Evolutionary conservation across 2,329 filamentous ascomycete species (phyloP).

Genomic region (Polytolypa hystricis): DNA sequence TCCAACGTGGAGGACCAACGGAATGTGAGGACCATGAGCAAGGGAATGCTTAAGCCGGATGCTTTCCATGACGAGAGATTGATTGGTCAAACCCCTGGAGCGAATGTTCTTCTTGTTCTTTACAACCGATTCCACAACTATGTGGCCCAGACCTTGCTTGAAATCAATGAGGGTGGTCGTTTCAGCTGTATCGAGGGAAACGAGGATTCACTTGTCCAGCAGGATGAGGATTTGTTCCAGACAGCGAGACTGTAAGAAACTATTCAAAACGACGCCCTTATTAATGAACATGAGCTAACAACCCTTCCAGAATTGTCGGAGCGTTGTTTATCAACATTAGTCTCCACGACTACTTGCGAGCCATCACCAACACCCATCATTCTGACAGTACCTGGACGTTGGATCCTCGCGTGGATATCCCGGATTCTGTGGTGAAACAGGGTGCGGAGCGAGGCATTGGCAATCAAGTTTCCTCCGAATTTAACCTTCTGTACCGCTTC

Average conservation of each 20-base stretch:
- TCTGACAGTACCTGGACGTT: slow-evolving; percentile 32
- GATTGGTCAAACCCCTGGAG: slow-evolving; percentile 21
- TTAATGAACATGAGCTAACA: slow-evolving; percentile 3
- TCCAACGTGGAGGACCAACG: slow-evolving; percentile 22
- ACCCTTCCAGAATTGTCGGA: slow-evolving; percentile 14
- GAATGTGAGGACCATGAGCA: slow-evolving; percentile 23
- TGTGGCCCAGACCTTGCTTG: slow-evolving; percentile 21
- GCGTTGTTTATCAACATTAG: slow-evolving; percentile 23
- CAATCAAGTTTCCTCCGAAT: slow-evolving; percentile 41
- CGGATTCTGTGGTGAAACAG: slow-evolving; percentile 12
- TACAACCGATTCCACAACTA: slow-evolving; percentile 30
- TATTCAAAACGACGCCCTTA: background rate
- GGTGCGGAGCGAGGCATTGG: slow-evolving; percentile 32
- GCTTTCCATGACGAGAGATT: slow-evolving; percentile 23
- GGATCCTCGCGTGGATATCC: slow-evolving; percentile 28
- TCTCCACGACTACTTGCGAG: slow-evolving; percentile 23
- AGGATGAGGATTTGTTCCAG: slow-evolving; percentile 23
- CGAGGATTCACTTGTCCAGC: slow-evolving; percentile 23
- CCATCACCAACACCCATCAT: slow-evolving; percentile 23
- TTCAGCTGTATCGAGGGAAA: slow-evolving; percentile 17
- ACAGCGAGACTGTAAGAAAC: slow-evolving; percentile 22
- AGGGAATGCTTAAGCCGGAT: slow-evolving; percentile 28
- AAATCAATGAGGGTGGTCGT: slow-evolving; percentile 33
- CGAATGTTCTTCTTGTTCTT: slow-evolving; percentile 21
- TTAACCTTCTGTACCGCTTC: slow-evolving; percentile 41